Evolutionary conservation across 129 eudicot species (phyloP), one percentile per base, ranked within the genome.

Genomic region (Lonicera japonica): DNA sequence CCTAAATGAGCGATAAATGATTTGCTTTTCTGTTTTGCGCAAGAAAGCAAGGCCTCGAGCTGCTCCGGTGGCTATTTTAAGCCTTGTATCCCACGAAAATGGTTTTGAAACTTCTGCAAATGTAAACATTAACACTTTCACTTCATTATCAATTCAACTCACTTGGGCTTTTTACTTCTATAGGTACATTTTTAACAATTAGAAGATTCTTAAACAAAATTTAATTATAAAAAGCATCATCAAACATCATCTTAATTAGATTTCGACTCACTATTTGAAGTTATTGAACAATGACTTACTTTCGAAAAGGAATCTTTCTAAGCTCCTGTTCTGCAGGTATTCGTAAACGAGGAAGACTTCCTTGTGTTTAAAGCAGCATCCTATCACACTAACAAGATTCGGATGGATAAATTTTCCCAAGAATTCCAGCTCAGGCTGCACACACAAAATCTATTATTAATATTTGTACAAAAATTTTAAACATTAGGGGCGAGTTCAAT

Each of bases 31-130:
- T 57, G n/a, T 38, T 17, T 54, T 29, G 63, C 69, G 75, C 47
- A 69, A 21, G 53, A 63, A 75, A 15, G 52, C 23, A 22, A 70
- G 80, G 54, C 75, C 80, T 29, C 67, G 67, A 8, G 59, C 72
- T 1, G 57, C 71, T 64, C 70, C 71, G 50, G 57, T 56, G 67
- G 70, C 17, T 69, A 75, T 75, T 18, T 4, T 40, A 24, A 75
- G 58, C 38, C 74, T 70, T 40, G 21, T 69, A 20, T 25, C 21
- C 80, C 80, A 75, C 16, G 80, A 60, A 15, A 75, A 71, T 63
- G 58, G 75, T 23, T 69, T 23, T 8, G 24, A 52, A 69, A 47
- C 70, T 12, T 58, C 21, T 24, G 50, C 40, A 17, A 29, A 18
- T 50, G 46, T 15, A 56, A 54, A 61, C 17, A 23, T 20, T 22